Evolutionary conservation across 257 asterid species (phyloP), one percentile per base, ranked within the genome.

Genomic region (Ehretia macrophylla): DNA sequence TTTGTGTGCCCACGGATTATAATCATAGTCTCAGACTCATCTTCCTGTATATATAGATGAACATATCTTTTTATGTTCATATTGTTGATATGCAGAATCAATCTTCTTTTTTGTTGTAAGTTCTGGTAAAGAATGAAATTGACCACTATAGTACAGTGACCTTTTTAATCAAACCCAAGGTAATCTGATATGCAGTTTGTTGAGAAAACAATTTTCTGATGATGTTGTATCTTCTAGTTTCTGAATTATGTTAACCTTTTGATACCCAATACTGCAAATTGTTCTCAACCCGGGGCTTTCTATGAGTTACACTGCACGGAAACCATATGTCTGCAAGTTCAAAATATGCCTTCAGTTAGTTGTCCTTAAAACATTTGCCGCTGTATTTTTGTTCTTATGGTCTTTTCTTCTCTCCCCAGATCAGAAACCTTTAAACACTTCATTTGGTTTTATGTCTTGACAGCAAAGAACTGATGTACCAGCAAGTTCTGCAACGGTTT

Each of bases 391-490:
- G 8, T 42, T 42, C 8, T 42, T 10, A 42, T 42, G 12, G 55
- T 64, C 47, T 42, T 42, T 22, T 8, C 37, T 8, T 14, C 40
- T 44, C 47, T 27, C 8, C 9, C 14, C 18, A 21, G 18, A 17
- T 58, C 27, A 5, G 16, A 22, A 58, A 20, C 16, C 4, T 62
- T 63, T n/a, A 68, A 10, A 10, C 37, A 16, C 8, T 47, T 47
- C 48, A 44, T 51, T 72, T 47, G 44, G 52, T 71, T 40, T 49
- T 49, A 55, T 67, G 44, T 47, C 51, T 51, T 66, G 75, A 54
- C 79, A 92, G 99, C 83, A 92, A 92, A 82, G 99, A 92, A 81
- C 96, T 92, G 63, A 92, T 92, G 85, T 88, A 88, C 78, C 99
- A 92, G 79, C 97, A 92, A 81, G 99, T 83, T 48, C 60, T 92